Conservation (phyloP, 192 early-diverging fungal genomes). For the Coemansia sp. region DNA sequence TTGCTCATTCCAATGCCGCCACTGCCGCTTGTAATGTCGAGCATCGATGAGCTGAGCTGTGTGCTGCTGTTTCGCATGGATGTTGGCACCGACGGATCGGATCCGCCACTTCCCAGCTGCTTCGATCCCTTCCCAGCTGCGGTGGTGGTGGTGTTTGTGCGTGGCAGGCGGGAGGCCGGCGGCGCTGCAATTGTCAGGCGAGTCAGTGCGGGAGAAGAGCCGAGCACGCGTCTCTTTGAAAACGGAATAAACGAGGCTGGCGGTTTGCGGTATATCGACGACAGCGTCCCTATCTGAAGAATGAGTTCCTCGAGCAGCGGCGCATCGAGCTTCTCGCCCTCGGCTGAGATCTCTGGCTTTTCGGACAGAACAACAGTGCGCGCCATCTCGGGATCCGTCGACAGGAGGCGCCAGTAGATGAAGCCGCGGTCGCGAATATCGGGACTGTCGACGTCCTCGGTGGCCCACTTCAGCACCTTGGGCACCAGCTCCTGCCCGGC, state of each 20-base stretch:
- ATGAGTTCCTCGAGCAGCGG: constrained; percentile 85
- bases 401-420: constrained; percentile 96
- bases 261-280: constrained; percentile 91
- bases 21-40: constrained; percentile 17
- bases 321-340: constrained; percentile 89
- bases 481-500: constrained; percentile 92
- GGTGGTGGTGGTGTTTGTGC: constrained; percentile 13
- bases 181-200: constrained; percentile 48
- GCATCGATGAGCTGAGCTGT: constrained; percentile 36
- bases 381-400: constrained; percentile 81
- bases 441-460: constrained; percentile 93
- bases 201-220: constrained; percentile 41
- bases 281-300: constrained; percentile 80
- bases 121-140: not conserved
- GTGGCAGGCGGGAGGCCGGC: constrained; percentile 43
- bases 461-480: constrained; percentile 91
- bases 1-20: constrained; percentile 43
- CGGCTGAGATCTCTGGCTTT: constrained; percentile 91
- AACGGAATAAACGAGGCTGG: constrained; percentile 82
- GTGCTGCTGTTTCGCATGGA: constrained; percentile 29
- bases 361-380: constrained; percentile 84
- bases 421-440: constrained; percentile 97
- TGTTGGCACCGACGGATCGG: constrained; percentile 3
- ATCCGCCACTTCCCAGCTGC: not conserved
- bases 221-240: constrained; percentile 53